A percentile compares a stretch with the other conserved stretches of the same genome.
Conservation (phyloP, 1,284 basidiomycete species). For the Spongispora temasekensis region DNA sequence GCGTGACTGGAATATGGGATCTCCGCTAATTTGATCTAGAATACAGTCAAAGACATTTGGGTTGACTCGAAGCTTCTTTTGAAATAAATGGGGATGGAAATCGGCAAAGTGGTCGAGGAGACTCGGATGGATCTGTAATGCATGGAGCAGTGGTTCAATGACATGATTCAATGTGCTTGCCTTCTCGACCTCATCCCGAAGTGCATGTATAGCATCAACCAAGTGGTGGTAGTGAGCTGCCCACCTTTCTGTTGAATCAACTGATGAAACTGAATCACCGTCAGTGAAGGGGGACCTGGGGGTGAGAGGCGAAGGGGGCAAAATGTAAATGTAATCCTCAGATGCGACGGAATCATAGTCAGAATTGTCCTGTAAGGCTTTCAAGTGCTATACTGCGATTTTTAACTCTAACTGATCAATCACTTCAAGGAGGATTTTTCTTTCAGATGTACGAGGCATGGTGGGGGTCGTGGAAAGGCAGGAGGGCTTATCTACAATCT, state of each 20-base stretch:
- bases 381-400: neutral
- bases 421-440: neutral
- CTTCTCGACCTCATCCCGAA: neutral
- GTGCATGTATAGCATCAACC: neutral
- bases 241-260: neutral
- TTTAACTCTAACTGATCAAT: neutral
- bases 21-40: neutral
- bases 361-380: neutral
- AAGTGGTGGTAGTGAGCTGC: neutral
- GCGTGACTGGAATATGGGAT: conserved; percentile 35
- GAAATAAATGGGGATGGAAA: neutral
- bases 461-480: neutral
- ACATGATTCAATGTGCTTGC: neutral
- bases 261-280: neutral
- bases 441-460: neutral
- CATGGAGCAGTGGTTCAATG: neutral
- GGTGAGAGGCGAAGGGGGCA: neutral
- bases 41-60: neutral
- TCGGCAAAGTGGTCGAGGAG: neutral
- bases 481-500: neutral
- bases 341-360: neutral
- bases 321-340: neutral
- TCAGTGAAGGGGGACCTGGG: neutral
- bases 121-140: neutral
- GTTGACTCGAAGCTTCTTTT: neutral